Evolutionary conservation across 2,329 filamentous ascomycete genomes (phyloP), one percentile per base, ranked within the genome.

Genomic region (Ceratocystis eucalypticola): DNA sequence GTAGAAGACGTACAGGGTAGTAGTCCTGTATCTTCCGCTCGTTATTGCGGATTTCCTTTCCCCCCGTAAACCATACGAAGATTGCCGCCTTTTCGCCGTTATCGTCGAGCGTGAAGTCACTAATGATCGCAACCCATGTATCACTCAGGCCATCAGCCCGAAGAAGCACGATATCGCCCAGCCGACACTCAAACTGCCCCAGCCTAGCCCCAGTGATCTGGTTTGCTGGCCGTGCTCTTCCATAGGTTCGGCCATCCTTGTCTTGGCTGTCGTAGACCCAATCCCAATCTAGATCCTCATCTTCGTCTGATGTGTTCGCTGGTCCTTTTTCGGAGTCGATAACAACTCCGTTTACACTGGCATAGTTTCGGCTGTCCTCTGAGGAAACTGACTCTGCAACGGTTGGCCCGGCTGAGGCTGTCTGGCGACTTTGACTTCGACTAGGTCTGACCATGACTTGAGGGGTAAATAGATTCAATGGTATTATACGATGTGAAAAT

Each of bases 51-150:
- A 96, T 90, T 76, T 97, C 93, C 72, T 88, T 89, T 71, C 96
- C 89, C 0, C 89, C 91, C 0, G 89, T 91, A 74, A 99, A 96
- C 94, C 94, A 99, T 82, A 96, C 87, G 73, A 99, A 94, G 69
- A 88, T 88, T 66, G 89, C 93, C 30, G 87, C 85, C 79, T 91
- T 96, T 55, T 88, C 83, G 2, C 85, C 86, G 12, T 88, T 86
- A 22, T 89, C 86, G 41, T 86, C 84, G 59, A 93, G 86, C 48
- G 86, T 74, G 70, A 99, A 96, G 55, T 89, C 86, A 71, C 87
- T 88, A 64, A 96, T 88, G 69, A 99, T 85, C 44, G 90, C 94
- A 2, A 95, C 88, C 92, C 94, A 99, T 10, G 91, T 88, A 72
- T 95, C 91, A 70, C 90, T 90, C 50, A 84, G 83, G 3, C 89